Percentiles rank a stretch among this genome's conserved stretches.
phyloP scores from a whole-genome alignment of 2,329 filamentous ascomycete species.

The Colletotrichum nymphaeae region DNA sequence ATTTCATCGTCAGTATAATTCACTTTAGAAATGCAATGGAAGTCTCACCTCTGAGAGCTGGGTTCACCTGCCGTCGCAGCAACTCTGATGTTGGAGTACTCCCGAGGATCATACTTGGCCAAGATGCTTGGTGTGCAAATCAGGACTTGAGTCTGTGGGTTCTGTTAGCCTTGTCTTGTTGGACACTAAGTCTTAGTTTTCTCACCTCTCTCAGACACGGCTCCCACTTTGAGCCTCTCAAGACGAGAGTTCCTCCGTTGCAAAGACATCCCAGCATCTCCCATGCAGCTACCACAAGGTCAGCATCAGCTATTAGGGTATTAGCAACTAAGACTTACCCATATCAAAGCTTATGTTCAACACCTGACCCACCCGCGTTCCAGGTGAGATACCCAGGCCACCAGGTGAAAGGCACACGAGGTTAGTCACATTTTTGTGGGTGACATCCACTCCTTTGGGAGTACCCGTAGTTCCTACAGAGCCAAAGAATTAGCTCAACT shows the following conservation, averaged over 20 bases:
- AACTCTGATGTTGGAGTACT: conserved; percentile 35
- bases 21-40: not conserved
- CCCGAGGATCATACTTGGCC: conserved; percentile 31
- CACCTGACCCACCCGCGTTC: conserved; percentile 64
- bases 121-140: conserved; percentile 37
- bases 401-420: conserved; percentile 7
- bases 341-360: conserved; percentile 71
- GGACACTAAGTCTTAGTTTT: not conserved
- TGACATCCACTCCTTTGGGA: conserved; percentile 69
- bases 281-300: conserved; percentile 61
- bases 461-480: conserved; percentile 59
- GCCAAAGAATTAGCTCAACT: not conserved
- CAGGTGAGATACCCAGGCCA: conserved; percentile 59
- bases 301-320: not conserved
- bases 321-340: conserved; percentile 54
- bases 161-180: not conserved
- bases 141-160: conserved; percentile 11
- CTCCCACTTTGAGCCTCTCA: conserved; percentile 34
- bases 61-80: conserved; percentile 36
- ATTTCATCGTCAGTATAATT: not conserved
- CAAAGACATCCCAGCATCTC: conserved; percentile 59
- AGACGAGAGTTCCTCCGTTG: conserved; percentile 36
- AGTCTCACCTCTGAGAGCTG: conserved; percentile 26
- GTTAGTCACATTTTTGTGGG: conserved; percentile 49
- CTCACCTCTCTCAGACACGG: conserved; percentile 28